phyloP scores from a whole-genome alignment of 495 filamentous ascomycete species.

The Aspergillus incahuasiensis region DNA sequence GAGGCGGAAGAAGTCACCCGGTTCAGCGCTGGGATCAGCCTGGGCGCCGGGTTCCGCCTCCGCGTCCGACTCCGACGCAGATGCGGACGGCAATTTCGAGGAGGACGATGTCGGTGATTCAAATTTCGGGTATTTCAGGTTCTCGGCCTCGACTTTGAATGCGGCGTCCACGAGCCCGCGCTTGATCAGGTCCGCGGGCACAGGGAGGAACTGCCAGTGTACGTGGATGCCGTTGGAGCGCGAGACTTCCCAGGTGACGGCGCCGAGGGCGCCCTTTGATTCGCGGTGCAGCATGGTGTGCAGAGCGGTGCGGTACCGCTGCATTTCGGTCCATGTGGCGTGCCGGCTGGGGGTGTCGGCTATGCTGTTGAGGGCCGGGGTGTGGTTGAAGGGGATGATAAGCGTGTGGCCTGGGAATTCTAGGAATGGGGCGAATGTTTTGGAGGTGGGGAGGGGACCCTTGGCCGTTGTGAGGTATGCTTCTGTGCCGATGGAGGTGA shows the following conservation, averaged over 20 bases:
- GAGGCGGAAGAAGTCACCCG: conserved; percentile 76
- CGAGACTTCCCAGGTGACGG: conserved; percentile 88
- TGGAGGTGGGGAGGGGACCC: conserved; percentile 69
- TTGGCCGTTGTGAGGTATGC: conserved; percentile 87
- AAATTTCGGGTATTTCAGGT: conserved; percentile 60
- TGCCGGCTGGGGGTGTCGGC: conserved; percentile 49
- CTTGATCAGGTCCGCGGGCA: conserved; percentile 57
- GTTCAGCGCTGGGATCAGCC: conserved; percentile 44
- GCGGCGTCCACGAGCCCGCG: conserved; percentile 73
- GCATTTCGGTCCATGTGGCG: conserved; percentile 71
- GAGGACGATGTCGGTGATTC: conserved; percentile 18
- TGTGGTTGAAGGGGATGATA: conserved; percentile 81
- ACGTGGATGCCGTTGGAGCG: conserved; percentile 71
- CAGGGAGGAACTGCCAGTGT: conserved; percentile 93
- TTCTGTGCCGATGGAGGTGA: conserved; percentile 79
- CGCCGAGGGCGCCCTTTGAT: conserved; percentile 56
- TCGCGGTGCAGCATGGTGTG: conserved; percentile 60
- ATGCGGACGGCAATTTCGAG: conserved; percentile 14
- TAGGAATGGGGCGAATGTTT: conserved; percentile 59
- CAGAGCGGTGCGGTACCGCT: conserved; percentile 63
- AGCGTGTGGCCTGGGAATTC: conserved; percentile 82
- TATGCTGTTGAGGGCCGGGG: conserved; percentile 60
- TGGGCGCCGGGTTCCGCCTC: conserved; percentile 69
- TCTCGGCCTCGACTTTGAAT: conserved; percentile 80
- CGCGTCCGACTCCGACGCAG: conserved; percentile 54